Evolutionary conservation across 2,329 filamentous ascomycete genomes (phyloP), one percentile per base, ranked within the genome.

Genomic region (Aspergillus bombycis): DNA sequence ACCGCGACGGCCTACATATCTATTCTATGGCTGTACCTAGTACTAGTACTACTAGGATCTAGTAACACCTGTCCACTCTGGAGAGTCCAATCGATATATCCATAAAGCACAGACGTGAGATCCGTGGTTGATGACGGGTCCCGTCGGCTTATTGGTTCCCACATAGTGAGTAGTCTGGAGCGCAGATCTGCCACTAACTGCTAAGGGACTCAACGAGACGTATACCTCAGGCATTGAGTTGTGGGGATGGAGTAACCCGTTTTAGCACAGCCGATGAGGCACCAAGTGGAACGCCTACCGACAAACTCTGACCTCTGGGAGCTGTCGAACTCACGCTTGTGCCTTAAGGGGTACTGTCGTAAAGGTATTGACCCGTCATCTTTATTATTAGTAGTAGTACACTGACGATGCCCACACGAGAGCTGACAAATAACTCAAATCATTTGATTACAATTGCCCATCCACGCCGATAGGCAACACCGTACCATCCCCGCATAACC

Each of bases 271-370:
- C n/a, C 23, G 45, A 48, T 16, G 21, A 48, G 21, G 26, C 26
- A 30, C 48, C 28, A n/a, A 32, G 26, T 32, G 48, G 48, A 32
- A 32, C 28, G 10, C 48, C 48, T 10, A n/a, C 48, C 48, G 26
- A 34, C 16, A 32, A 32, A 7, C 28, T 21, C 52, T 32, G 52
- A 55, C 38, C 32, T 16, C 52, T 55, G 32, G 52, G 52, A 64
- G 55, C 62, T 62, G 62, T 64, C 62, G 61, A 59, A 58, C 16
- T 28, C 16, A 36, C 46, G 46, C 48, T 41, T 50, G 26, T 54
- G 41, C 50, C 52, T n/a, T 52, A 45, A 50, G 62, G 58, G 41
- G 48, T 59, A 30, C 56, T 54, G 41, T 52, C 28, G 30, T 12
- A 30, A 52, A 52, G 52, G 60, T 14, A 45, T 36, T 53, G 57